Conservation (phyloP, 73 alveolate species). For the Paramecium bursaria region DNA sequence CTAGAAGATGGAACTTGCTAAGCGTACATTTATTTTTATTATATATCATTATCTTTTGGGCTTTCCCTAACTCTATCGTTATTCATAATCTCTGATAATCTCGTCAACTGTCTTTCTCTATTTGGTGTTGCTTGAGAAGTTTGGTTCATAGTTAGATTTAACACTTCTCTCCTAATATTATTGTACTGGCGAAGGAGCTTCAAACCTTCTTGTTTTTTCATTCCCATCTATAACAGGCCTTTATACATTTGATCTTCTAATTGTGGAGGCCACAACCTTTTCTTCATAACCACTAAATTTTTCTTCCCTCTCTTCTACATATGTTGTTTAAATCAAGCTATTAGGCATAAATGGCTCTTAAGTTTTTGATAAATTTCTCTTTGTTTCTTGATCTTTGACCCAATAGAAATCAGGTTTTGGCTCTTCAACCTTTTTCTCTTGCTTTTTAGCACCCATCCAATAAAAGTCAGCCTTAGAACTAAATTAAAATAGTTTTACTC, state of each 20-base stretch:
- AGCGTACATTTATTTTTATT: no score
- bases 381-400: background rate
- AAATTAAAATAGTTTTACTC: background rate
- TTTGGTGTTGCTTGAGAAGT: background rate
- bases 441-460: slow-evolving; percentile 9
- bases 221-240: slow-evolving; percentile 52
- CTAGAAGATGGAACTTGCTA: no score
- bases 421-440: background rate
- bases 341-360: slow-evolving; percentile 1
- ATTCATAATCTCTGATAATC: slow-evolving; percentile 36
- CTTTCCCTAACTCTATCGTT: slow-evolving; percentile 1
- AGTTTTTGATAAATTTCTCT: background rate
- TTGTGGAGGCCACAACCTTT: background rate
- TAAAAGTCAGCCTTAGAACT: slow-evolving; percentile 53
- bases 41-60: no score
- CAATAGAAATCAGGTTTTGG: background rate
- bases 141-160: background rate
- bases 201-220: background rate
- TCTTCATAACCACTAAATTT: background rate
- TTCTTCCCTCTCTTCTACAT: background rate
- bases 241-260: background rate
- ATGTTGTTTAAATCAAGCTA: background rate
- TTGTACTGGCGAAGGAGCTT: background rate
- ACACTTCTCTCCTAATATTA: background rate
- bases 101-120: slow-evolving; percentile 46